phyloP scores from a whole-genome alignment of 2,329 filamentous ascomycete species.

The Claviceps purpurea region DNA sequence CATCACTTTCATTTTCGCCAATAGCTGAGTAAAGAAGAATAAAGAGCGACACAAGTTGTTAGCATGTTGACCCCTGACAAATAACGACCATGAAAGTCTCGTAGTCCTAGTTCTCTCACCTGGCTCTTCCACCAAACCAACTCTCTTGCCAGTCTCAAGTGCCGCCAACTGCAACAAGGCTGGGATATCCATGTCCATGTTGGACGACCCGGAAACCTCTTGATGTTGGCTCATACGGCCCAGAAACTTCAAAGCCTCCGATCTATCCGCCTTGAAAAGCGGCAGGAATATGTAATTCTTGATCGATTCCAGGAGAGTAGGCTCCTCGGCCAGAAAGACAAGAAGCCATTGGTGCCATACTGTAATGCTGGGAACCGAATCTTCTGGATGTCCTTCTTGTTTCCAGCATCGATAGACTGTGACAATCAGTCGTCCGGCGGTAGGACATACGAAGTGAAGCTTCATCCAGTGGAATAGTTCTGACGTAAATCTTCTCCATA shows the following conservation, averaged over 20 bases:
- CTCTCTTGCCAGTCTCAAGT: slow-evolving; percentile 59
- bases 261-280: slow-evolving; percentile 45
- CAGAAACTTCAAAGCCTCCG: slow-evolving; percentile 43
- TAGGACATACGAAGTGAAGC: slow-evolving; percentile 43
- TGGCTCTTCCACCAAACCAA: slow-evolving; percentile 55
- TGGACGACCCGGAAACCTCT: slow-evolving; percentile 30
- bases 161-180: slow-evolving; percentile 50
- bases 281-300: slow-evolving; percentile 52
- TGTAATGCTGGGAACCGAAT: slow-evolving; percentile 20
- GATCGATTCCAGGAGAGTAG: slow-evolving; percentile 44
- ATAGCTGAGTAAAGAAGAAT: slow-evolving; percentile 13
- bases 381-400: slow-evolving; percentile 13
- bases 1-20: slow-evolving; percentile 8
- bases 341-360: slow-evolving; percentile 46
- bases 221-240: slow-evolving; percentile 38
- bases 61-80: not conserved
- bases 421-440: slow-evolving; percentile 48
- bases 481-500: slow-evolving; percentile 38
- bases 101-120: slow-evolving; percentile 23
- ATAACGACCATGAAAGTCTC: not conserved
- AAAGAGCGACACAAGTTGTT: not conserved
- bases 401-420: slow-evolving; percentile 38
- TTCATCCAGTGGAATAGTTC: slow-evolving; percentile 42
- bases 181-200: slow-evolving; percentile 34
- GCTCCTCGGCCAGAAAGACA: slow-evolving; percentile 32